Conservation (phyloP, 306 rosid genomes). For the Cicer yamashitae region DNA sequence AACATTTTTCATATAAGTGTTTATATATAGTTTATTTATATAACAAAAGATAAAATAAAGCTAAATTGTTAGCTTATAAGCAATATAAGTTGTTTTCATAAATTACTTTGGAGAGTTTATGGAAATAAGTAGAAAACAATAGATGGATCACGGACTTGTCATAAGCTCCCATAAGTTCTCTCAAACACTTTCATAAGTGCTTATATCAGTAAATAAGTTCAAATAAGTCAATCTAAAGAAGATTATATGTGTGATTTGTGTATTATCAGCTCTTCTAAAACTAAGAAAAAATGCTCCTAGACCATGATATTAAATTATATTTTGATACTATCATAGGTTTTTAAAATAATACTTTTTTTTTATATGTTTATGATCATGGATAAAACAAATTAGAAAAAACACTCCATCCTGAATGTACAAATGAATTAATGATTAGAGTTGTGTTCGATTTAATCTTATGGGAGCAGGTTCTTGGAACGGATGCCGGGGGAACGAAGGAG, state of each 20-base stretch:
- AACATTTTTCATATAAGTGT: neutral
- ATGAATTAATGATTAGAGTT: constrained; percentile 17
- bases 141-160: too few relatives aligned
- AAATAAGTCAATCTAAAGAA: too few relatives aligned
- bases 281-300: neutral
- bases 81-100: too few relatives aligned
- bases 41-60: too few relatives aligned
- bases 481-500: constrained; percentile 89
- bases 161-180: too few relatives aligned
- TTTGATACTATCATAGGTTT: neutral
- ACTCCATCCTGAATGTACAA: neutral
- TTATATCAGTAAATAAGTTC: too few relatives aligned
- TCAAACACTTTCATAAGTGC: too few relatives aligned
- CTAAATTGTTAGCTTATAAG: too few relatives aligned
- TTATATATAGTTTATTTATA: too few relatives aligned
- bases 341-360: neutral
- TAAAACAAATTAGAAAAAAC: neutral
- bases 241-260: too few relatives aligned
- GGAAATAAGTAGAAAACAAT: neutral
- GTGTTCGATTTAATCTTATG: constrained; percentile 34
- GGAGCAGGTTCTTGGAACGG: constrained; percentile 88
- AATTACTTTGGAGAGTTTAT: too few relatives aligned
- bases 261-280: neutral
- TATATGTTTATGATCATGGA: neutral
- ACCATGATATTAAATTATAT: neutral